These are phyloP conservation scores for Lyophyllum shimeji DNA, from an alignment of 768 basidiomycete species.

Conservation along the genomic window DNA sequence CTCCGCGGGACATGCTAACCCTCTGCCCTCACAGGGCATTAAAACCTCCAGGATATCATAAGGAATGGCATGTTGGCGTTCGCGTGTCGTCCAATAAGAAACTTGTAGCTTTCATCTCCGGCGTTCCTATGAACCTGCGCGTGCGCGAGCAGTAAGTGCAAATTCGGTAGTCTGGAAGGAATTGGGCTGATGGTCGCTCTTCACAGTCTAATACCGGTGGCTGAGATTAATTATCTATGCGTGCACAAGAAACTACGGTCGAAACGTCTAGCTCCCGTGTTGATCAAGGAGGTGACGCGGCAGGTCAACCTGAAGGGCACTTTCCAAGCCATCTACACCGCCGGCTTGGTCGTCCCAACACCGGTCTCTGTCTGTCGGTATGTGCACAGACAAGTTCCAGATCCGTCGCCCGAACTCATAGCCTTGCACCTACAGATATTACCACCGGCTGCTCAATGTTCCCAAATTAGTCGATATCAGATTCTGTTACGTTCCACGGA, in stretches of 20 bases:
- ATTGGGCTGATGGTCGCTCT: background rate
- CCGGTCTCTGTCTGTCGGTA: conserved; percentile 85
- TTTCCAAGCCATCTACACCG: conserved; percentile 98
- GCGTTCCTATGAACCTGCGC: conserved; percentile 83
- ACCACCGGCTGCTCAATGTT: conserved; percentile 89
- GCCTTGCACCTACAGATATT: conserved; percentile 56
- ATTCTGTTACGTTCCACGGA: conserved; percentile 86
- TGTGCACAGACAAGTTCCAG: conserved; percentile 22
- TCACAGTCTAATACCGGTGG: conserved; percentile 50
- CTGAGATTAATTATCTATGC: conserved; percentile 97
- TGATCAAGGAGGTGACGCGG: conserved; percentile 97
- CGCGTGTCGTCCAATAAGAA: conserved; percentile 89
- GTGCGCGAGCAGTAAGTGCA: conserved; percentile 75
- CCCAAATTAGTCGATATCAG: conserved; percentile 88
- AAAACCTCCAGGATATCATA: conserved; percentile 88
- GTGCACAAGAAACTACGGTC: conserved; percentile 97
- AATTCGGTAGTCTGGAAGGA: background rate
- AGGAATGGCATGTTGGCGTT: conserved; percentile 96
- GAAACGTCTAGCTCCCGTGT: conserved; percentile 90
- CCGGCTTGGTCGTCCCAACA: conserved; percentile 89
- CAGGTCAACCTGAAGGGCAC: conserved; percentile 86
- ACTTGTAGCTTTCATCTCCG: conserved; percentile 95
- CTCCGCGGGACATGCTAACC: background rate
- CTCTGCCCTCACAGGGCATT: conserved; percentile 66
- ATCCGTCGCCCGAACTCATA: conserved; percentile 1